A percentile compares a stretch with the other conserved stretches of the same genome.
phyloP scores from a whole-genome alignment of 2,329 filamentous ascomycete species.

The Emergomyces orientalis region DNA sequence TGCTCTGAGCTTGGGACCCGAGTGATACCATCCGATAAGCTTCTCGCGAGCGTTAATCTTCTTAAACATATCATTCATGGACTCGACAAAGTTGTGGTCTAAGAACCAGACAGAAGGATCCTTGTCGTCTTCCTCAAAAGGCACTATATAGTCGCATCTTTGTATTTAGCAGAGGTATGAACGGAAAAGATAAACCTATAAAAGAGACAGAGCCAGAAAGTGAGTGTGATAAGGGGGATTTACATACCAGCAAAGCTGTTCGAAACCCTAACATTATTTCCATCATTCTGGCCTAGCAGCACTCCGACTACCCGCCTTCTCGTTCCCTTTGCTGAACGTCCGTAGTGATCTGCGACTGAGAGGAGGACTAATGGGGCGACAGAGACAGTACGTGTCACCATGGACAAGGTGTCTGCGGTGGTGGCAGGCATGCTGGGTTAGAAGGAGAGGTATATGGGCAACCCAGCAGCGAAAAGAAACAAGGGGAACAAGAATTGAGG shows the following conservation, averaged over 20 bases:
- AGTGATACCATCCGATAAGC: slow-evolving; percentile 99
- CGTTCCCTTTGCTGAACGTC: slow-evolving; percentile 81
- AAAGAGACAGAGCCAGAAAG: slow-evolving; percentile 3
- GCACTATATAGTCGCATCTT: slow-evolving; percentile 49
- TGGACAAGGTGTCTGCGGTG: slow-evolving; percentile 88
- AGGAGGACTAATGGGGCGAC: slow-evolving; percentile 96
- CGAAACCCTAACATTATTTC: slow-evolving; percentile 90
- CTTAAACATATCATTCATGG: slow-evolving; percentile 99
- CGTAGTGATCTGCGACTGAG: slow-evolving; percentile 96
- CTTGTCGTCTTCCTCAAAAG: slow-evolving; percentile 98
- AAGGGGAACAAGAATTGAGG: not conserved
- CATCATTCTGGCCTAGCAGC: slow-evolving; percentile 87
- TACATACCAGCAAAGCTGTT: slow-evolving; percentile 92
- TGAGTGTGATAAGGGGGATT: not conserved
- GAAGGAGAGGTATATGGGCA: not conserved
- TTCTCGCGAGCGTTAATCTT: slow-evolving; percentile 99
- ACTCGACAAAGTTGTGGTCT: slow-evolving; percentile 98
- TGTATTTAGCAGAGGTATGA: not conserved
- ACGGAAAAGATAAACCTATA: too few relatives aligned
- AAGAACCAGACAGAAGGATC: slow-evolving; percentile 98
- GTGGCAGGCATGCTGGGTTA: slow-evolving; percentile 74
- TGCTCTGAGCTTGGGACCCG: slow-evolving; percentile 88
- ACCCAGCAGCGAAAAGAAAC: not conserved
- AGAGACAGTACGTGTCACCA: slow-evolving; percentile 89
- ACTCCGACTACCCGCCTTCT: slow-evolving; percentile 88